These are phyloP conservation scores for Phialocephala sp. DNA, from an alignment of 2,329 filamentous ascomycete genomes.

Conservation along the genomic window DNA sequence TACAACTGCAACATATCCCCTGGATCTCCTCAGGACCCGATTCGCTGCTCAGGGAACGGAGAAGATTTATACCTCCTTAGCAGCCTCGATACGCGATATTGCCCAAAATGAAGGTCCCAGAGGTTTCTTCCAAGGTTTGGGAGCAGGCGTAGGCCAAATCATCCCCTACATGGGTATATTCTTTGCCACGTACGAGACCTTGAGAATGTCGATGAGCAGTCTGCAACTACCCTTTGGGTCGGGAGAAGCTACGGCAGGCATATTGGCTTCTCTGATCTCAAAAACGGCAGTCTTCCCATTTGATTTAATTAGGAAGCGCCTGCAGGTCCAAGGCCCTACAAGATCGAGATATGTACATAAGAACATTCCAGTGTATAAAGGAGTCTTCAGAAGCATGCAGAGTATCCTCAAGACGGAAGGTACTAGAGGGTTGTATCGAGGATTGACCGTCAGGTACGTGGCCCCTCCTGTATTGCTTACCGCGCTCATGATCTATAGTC, in stretches of 20 bases:
- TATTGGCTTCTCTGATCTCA: conserved; percentile 77
- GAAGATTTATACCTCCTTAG: conserved; percentile 77
- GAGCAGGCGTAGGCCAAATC: conserved; percentile 83
- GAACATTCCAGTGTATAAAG: conserved; percentile 84
- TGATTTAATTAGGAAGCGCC: conserved; percentile 87
- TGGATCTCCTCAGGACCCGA: conserved; percentile 89
- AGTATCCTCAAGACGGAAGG: conserved; percentile 77
- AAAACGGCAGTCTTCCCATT: conserved; percentile 94
- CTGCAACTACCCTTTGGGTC: conserved; percentile 71
- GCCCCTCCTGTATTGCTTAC: conserved; percentile 18
- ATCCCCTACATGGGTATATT: conserved; percentile 97
- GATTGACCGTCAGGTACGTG: conserved; percentile 71
- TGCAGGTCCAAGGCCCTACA: conserved; percentile 95
- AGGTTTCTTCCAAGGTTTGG: conserved; percentile 89
- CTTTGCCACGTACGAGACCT: conserved; percentile 84
- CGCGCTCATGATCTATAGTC: conserved; percentile 45
- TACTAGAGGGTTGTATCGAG: conserved; percentile 80
- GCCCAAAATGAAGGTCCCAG: conserved; percentile 71
- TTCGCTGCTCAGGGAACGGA: conserved; percentile 93
- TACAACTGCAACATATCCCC: conserved; percentile 85
- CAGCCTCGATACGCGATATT: conserved; percentile 74
- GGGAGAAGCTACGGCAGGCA: conserved; percentile 82
- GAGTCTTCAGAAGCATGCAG: conserved; percentile 67
- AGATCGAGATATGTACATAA: conserved; percentile 78
- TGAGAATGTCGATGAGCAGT: conserved; percentile 64